A percentile compares a stretch with the other conserved stretches of the same genome.
Evolutionary conservation across 371 early-diverging fungal genomes (phyloP).

Genomic region (Rhizomucor miehei): DNA sequence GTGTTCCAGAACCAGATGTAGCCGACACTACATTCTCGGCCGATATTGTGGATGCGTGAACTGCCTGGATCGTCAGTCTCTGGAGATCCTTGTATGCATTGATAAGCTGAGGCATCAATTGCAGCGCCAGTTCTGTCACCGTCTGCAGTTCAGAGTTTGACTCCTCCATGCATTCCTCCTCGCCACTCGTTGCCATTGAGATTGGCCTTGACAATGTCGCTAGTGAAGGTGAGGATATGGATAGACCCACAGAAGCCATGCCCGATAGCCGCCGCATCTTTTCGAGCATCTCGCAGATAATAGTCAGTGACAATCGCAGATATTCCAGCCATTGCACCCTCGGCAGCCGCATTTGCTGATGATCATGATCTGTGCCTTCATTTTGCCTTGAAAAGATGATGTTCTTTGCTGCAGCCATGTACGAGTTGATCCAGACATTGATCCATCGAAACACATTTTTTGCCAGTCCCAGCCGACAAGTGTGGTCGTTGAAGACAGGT

Average conservation of each 20-base stretch:
- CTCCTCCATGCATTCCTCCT: slow-evolving; percentile 18
- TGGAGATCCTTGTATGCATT: slow-evolving; percentile 47
- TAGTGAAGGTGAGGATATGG: slow-evolving; percentile 31
- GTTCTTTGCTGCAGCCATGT: slow-evolving; percentile 42
- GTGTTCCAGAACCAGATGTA: neutral
- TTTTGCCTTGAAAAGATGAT: slow-evolving; percentile 40
- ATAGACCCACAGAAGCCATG: slow-evolving; percentile 27
- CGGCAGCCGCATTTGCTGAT: slow-evolving; percentile 31
- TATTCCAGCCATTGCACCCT: slow-evolving; percentile 54
- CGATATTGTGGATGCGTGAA: slow-evolving; percentile 22
- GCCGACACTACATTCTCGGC: slow-evolving; percentile 1
- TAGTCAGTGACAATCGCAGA: slow-evolving; percentile 49
- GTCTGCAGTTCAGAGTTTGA: slow-evolving; percentile 20
- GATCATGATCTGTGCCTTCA: slow-evolving; percentile 27
- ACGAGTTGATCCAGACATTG: slow-evolving; percentile 52
- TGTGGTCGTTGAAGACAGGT: slow-evolving; percentile 53
- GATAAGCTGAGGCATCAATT: slow-evolving; percentile 38
- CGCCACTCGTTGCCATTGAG: slow-evolving; percentile 34
- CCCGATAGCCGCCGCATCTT: slow-evolving; percentile 45
- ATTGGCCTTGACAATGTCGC: slow-evolving; percentile 35
- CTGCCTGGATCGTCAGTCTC: slow-evolving; percentile 34
- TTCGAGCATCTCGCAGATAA: slow-evolving; percentile 53
- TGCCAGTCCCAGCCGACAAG: slow-evolving; percentile 49
- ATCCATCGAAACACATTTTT: slow-evolving; percentile 60
- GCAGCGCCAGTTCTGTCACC: slow-evolving; percentile 28